Evolutionary conservation across 2,329 filamentous ascomycete genomes (phyloP).

Genomic region (Cyanodermella asteris): DNA sequence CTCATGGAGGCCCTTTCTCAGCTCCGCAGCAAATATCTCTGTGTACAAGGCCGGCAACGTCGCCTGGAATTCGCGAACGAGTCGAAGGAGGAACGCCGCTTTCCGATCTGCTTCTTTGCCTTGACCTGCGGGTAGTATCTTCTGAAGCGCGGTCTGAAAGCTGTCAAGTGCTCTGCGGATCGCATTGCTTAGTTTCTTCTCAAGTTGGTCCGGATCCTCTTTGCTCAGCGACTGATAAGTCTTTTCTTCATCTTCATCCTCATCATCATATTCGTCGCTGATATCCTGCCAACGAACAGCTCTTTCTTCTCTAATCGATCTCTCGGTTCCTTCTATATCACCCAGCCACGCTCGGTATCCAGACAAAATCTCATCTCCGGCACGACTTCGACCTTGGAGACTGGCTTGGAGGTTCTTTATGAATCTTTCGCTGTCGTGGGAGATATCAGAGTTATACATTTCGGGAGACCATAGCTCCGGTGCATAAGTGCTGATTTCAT

Average conservation of each 20-base stretch:
- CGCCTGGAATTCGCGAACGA: slow-evolving; percentile 22
- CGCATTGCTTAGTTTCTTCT: slow-evolving; percentile 31
- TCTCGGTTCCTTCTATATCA: slow-evolving; percentile 45
- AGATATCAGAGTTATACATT: slow-evolving; percentile 42
- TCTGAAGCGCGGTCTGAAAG: slow-evolving; percentile 1
- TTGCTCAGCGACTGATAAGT: slow-evolving; percentile 44
- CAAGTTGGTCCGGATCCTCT: slow-evolving; percentile 41
- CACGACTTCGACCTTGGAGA: slow-evolving; percentile 48
- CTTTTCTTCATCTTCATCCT: slow-evolving; percentile 46
- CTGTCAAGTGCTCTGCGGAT: slow-evolving; percentile 29
- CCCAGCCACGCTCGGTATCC: slow-evolving; percentile 52
- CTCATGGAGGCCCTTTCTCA: too few species aligned
- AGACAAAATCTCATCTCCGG: slow-evolving; percentile 38
- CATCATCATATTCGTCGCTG: slow-evolving; percentile 45
- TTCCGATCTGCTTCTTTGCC: slow-evolving; percentile 13
- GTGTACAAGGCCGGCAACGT: slow-evolving; percentile 40
- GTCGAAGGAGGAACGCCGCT: slow-evolving; percentile 26
- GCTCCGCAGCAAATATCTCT: too few species aligned
- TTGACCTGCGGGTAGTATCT: neutral
- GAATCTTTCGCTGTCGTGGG: slow-evolving; percentile 43
- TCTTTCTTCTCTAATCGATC: slow-evolving; percentile 41
- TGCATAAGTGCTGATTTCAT: too few species aligned
- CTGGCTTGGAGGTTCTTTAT: slow-evolving; percentile 46
- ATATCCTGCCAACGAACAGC: slow-evolving; percentile 57
- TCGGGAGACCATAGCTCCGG: slow-evolving; percentile 53